Evolutionary conservation across 106 monocot genomes (phyloP).

Genomic region (Alisma plantagoaquatica): DNA sequence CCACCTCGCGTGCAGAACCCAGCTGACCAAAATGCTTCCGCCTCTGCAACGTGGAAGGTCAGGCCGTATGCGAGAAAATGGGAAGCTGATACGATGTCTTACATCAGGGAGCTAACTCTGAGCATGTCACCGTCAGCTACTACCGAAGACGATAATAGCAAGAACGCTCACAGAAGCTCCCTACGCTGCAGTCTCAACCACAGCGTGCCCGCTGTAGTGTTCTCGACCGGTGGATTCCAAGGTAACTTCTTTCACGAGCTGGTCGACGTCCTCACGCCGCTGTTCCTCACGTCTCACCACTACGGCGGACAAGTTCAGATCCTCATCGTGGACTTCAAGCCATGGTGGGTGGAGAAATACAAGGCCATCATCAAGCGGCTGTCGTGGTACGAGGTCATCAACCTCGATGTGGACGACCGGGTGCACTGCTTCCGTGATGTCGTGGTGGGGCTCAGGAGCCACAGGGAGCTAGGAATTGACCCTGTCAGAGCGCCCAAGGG

Average conservation of each 20-base stretch:
- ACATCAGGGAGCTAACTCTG: conserved; percentile 19
- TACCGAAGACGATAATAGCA: no score
- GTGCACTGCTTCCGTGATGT: conserved; percentile 21
- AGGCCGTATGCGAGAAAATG: conserved; percentile 59
- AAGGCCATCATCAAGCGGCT: conserved; percentile 7
- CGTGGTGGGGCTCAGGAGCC: conserved; percentile 18
- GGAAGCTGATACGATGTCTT: conserved; percentile 17
- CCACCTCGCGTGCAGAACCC: neutral
- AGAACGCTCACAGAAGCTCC: no score
- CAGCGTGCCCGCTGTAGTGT: conserved; percentile 35
- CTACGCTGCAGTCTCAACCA: conserved; percentile 15
- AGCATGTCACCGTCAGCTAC: neutral
- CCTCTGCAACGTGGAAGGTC: conserved; percentile 52
- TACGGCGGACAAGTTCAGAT: conserved; percentile 50
- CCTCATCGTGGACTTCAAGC: conserved; percentile 16
- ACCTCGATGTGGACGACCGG: conserved; percentile 16
- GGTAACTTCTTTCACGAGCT: conserved; percentile 56
- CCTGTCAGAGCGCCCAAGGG: conserved; percentile 16
- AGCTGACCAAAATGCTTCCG: no score
- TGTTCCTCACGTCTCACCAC: conserved; percentile 30
- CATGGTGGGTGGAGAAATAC: conserved; percentile 31
- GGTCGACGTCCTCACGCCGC: conserved; percentile 42
- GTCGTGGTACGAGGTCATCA: conserved; percentile 15
- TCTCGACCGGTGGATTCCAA: conserved; percentile 28
- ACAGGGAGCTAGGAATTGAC: conserved; percentile 37